phyloP scores from a whole-genome alignment of 495 filamentous ascomycete genomes.

The Terfezia boudieri region DNA sequence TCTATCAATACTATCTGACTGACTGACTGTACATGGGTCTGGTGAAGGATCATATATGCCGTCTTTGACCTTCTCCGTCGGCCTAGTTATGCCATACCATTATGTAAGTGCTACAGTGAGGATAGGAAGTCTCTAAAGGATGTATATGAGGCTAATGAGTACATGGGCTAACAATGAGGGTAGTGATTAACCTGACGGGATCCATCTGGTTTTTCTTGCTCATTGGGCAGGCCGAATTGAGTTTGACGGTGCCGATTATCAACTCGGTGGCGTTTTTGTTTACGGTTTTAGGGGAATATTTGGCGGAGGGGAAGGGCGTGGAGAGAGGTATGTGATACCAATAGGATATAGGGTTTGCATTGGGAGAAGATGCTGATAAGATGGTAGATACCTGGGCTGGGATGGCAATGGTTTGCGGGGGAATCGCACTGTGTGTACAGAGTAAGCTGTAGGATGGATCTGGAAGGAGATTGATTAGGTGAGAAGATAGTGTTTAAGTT shows the following conservation, averaged over 20 bases:
- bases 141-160: slow-evolving; percentile 2
- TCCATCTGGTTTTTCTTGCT: slow-evolving; percentile 95
- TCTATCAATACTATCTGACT: too few relatives aligned
- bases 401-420: slow-evolving; percentile 56
- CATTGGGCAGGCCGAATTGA: slow-evolving; percentile 80
- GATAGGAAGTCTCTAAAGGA: background rate
- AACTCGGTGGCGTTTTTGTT: slow-evolving; percentile 90
- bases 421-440: slow-evolving; percentile 72
- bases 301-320: slow-evolving; percentile 75
- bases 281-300: slow-evolving; percentile 89
- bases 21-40: too few relatives aligned
- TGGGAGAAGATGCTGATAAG: background rate
- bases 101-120: slow-evolving; percentile 19
- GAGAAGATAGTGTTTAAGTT: too few relatives aligned
- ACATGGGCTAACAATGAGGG: background rate
- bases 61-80: slow-evolving; percentile 57
- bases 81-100: slow-evolving; percentile 61
- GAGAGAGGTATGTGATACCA: slow-evolving; percentile 27
- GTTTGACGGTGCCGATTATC: slow-evolving; percentile 79
- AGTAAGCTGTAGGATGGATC: slow-evolving; percentile 24
- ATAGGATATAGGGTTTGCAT: background rate
- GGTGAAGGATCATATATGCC: slow-evolving; percentile 37
- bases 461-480: too few relatives aligned
- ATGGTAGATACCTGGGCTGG: slow-evolving; percentile 63
- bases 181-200: slow-evolving; percentile 69